Conservation (phyloP, 2,329 filamentous ascomycete genomes). For the Beauveria rudraprayagi region DNA sequence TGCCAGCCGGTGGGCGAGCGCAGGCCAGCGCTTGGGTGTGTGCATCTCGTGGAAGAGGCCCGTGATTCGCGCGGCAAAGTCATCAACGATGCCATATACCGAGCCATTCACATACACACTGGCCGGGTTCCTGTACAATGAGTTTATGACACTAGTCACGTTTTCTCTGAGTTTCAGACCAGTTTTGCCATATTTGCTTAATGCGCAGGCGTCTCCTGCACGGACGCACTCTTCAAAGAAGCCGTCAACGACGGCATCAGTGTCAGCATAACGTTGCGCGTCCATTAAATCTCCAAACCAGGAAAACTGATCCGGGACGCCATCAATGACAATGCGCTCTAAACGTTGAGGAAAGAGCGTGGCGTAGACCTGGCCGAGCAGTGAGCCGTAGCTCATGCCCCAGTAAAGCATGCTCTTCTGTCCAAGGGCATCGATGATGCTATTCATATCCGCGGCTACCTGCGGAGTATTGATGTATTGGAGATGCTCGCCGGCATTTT, state of each 20-base stretch:
- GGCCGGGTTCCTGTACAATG: not conserved
- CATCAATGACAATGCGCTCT: conserved; percentile 16
- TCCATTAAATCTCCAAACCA: not conserved
- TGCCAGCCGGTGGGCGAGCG: conserved; percentile 26
- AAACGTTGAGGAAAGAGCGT: conserved; percentile 18
- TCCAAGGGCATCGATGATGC: conserved; percentile 34
- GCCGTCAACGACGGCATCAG: not conserved
- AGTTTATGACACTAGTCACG: not conserved
- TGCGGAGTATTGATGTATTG: conserved; percentile 41
- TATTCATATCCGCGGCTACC: conserved; percentile 44
- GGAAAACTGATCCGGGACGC: conserved; percentile 12
- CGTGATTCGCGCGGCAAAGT: conserved; percentile 25
- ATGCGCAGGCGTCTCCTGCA: not conserved
- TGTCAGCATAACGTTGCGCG: not conserved
- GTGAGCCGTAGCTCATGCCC: conserved; percentile 33
- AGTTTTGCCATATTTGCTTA: conserved; percentile 1
- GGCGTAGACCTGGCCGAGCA: conserved; percentile 24
- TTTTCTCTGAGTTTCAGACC: not conserved
- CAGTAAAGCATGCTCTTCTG: conserved; percentile 28
- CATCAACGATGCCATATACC: conserved; percentile 30
- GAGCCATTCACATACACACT: conserved; percentile 35
- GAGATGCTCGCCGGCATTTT: conserved; percentile 37
- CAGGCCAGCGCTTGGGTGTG: conserved; percentile 28
- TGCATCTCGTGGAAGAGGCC: conserved; percentile 33
- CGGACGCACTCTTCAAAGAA: conserved; percentile 8